Base-by-base conservation (phyloP, 2,329 filamentous ascomycete genomes). In the Nectriaceae sp. region DNA sequence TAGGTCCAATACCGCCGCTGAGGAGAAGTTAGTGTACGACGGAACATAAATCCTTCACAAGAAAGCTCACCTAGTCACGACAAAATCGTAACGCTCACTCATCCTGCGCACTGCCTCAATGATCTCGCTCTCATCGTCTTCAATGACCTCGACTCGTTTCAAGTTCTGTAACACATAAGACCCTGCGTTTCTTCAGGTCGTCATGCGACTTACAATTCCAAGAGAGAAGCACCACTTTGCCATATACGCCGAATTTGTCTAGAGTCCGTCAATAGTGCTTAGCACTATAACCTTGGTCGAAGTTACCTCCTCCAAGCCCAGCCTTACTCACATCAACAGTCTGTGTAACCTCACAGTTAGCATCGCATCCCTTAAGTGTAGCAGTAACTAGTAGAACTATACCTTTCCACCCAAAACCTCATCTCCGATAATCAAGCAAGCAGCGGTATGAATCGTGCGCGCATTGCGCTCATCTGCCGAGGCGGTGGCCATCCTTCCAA, bases 321-420 rank as follows among this genome's bases (percentile, higher is more conserved):
- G 21, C 40, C 40, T 36, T 26, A 65, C 70, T 65, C 58, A 73
- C 71, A 64, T 73, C 72, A 42, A 73, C 69, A 40, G 67, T 69
- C 66, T 72, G 42, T 21, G 19, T 24, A 37, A n/a, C n/a, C n/a
- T n/a, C n/a, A n/a, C 21, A 18, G 40, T 53, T 47, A 63, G 55
- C 56, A 35, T 33, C 22, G 22, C 21, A 21, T 18, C 10, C 43
- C 21, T 36, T 19, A 6, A n/a, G 37, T 16, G 5, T 16, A 15
- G 16, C 33, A 6, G 16, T 5, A 36, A n/a, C 8, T 18, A 5
- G 8, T 36, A 36, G n/a, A 36, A 16, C 5, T 21, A 10, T 68
- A 90, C 92, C 87, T 97, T 97, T 61, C 94, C 93, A 19, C 91
- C 92, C 4, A 97, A 78, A 4, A 97, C 91, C 70, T 97, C 93